Conservation (phyloP, 805 yeast genomes). For the Lipomyces orientalis region DNA sequence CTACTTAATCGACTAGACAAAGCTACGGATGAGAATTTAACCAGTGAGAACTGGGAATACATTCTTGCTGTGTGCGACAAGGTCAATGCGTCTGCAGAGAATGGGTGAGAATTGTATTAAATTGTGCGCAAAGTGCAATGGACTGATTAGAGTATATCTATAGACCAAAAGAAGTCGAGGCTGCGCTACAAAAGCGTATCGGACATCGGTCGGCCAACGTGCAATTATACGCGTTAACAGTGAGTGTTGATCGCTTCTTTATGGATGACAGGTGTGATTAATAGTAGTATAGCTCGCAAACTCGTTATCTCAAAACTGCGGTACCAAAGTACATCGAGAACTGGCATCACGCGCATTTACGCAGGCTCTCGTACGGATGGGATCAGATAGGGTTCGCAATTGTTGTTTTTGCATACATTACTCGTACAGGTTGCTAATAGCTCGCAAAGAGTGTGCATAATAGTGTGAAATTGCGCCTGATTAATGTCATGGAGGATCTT, state of each 20-base stretch:
- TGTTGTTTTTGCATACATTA: neutral
- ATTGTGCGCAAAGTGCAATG: neutral
- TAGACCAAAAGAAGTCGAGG: slow-evolving; percentile 52
- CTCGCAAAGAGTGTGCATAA: slow-evolving; percentile 56
- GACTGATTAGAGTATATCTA: neutral
- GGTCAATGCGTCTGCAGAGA: slow-evolving; percentile 66
- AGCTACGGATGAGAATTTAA: slow-evolving; percentile 69
- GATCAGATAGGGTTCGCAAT: slow-evolving; percentile 51
- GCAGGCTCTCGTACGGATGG: slow-evolving; percentile 54
- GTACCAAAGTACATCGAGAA: slow-evolving; percentile 67
- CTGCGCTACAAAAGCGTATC: slow-evolving; percentile 56
- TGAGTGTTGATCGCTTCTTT: slow-evolving; percentile 14
- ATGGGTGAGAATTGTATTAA: slow-evolving; percentile 43
- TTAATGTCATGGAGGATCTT: slow-evolving; percentile 72
- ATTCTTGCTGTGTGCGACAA: slow-evolving; percentile 70
- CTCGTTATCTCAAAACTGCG: slow-evolving; percentile 78
- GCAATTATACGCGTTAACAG: slow-evolving; percentile 60
- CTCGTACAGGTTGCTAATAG: neutral
- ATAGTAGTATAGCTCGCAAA: slow-evolving; percentile 47
- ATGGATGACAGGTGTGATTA: neutral
- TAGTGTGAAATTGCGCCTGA: slow-evolving; percentile 67
- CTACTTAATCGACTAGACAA: slow-evolving; percentile 39
- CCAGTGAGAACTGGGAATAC: slow-evolving; percentile 71
- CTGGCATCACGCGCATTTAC: slow-evolving; percentile 65
- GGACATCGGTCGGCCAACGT: slow-evolving; percentile 66